phyloP scores from a whole-genome alignment of 2,329 filamentous ascomycete species.

The Colletotrichum horii region DNA sequence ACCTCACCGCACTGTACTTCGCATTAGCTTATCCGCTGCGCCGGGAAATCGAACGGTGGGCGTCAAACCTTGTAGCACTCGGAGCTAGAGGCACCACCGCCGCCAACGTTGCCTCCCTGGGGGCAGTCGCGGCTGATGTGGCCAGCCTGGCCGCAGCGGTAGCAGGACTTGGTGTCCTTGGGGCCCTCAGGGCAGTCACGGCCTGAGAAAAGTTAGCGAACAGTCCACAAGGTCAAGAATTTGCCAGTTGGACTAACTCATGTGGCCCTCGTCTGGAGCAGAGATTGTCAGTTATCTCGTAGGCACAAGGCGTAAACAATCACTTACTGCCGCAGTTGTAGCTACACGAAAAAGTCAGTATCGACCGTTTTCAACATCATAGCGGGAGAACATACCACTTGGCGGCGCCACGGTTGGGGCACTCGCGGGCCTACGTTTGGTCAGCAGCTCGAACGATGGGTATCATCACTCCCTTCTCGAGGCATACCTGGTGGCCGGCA shows the following conservation, averaged over 20 bases:
- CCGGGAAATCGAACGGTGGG: not conserved
- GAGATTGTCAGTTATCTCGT: conserved; percentile 26
- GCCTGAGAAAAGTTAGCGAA: conserved; percentile 51
- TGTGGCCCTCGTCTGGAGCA: conserved; percentile 68
- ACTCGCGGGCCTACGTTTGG: conserved; percentile 74
- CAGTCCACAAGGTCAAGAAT: conserved; percentile 8
- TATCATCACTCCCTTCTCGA: not conserved
- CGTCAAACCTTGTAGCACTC: conserved; percentile 85
- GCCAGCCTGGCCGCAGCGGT: conserved; percentile 80
- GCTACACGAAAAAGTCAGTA: conserved; percentile 49
- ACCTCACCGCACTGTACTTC: conserved; percentile 79
- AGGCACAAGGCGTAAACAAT: conserved; percentile 23
- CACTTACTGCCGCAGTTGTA: conserved; percentile 81
- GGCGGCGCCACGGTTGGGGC: conserved; percentile 81
- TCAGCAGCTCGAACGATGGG: conserved; percentile 24
- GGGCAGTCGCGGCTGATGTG: conserved; percentile 88
- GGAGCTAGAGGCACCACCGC: conserved; percentile 52
- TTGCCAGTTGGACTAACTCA: conserved; percentile 62
- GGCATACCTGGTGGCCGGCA: conserved; percentile 28
- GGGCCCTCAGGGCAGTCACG: conserved; percentile 89
- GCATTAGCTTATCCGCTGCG: not conserved
- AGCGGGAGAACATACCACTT: conserved; percentile 69
- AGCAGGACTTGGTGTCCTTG: conserved; percentile 84
- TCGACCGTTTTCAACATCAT: not conserved
- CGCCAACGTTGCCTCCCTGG: conserved; percentile 53